phyloP scores from a whole-genome alignment of 805 yeast genomes.

The Cyberlindnera subsufficiens region DNA sequence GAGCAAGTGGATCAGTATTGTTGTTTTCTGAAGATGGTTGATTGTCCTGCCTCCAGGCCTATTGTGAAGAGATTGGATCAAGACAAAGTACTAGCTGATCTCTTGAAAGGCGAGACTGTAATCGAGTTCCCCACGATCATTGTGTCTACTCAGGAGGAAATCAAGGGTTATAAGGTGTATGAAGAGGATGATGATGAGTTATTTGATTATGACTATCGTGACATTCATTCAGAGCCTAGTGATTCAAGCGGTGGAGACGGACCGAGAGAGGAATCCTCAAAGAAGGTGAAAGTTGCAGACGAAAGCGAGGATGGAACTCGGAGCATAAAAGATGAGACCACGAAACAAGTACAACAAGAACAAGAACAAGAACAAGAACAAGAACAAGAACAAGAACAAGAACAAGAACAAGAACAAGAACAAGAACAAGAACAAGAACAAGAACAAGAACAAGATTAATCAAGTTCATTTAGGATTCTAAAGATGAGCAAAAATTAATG shows the following conservation, averaged over 20 bases:
- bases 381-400: background rate
- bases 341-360: background rate
- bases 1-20: constrained; percentile 8
- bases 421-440: no score
- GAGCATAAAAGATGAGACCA: no score
- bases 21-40: constrained; percentile 27
- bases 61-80: constrained; percentile 34
- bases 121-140: constrained; percentile 75
- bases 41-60: constrained; percentile 26
- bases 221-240: constrained; percentile 3
- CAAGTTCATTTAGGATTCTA: no score
- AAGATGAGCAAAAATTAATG: no score
- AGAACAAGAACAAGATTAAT: no score
- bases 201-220: constrained; percentile 9
- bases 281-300: background rate
- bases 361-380: background rate
- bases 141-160: constrained; percentile 29
- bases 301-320: no score
- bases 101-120: constrained; percentile 51
- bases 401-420: no score
- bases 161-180: constrained; percentile 23
- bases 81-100: constrained; percentile 36
- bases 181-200: constrained; percentile 17
- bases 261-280: constrained; percentile 14
- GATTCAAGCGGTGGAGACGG: constrained; percentile 11